Evolutionary conservation across 2,329 filamentous ascomycete species (phyloP).

Genomic region (Cladobotryum mycophilum): DNA sequence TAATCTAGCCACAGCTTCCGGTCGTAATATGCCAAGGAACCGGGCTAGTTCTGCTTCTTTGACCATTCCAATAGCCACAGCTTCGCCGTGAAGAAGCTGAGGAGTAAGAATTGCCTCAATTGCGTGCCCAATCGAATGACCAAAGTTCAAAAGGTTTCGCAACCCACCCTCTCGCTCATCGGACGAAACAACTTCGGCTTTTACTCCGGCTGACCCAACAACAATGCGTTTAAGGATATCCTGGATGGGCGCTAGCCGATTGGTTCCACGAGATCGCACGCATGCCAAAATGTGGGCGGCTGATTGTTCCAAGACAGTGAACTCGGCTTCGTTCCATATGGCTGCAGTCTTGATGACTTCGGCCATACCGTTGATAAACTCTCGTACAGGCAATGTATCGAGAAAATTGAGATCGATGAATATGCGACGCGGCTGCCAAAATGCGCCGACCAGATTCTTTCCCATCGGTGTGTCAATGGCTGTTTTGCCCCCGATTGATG

Average conservation of each 20-base stretch:
- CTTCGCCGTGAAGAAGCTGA: slow-evolving; percentile 91
- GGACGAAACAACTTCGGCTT: slow-evolving; percentile 87
- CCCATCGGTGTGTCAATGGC: slow-evolving; percentile 94
- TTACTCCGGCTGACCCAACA: slow-evolving; percentile 83
- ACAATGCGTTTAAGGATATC: slow-evolving; percentile 72
- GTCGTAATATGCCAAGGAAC: slow-evolving; percentile 76
- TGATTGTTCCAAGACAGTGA: slow-evolving; percentile 75
- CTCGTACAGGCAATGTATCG: slow-evolving; percentile 79
- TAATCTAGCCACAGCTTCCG: slow-evolving; percentile 81
- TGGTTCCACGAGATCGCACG: slow-evolving; percentile 29
- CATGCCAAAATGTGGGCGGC: slow-evolving; percentile 62
- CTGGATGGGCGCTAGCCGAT: slow-evolving; percentile 64
- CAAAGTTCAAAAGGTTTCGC: slow-evolving; percentile 92
- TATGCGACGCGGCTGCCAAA: slow-evolving; percentile 92
- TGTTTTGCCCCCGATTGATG: slow-evolving; percentile 96
- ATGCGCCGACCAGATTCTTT: slow-evolving; percentile 92
- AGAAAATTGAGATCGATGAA: slow-evolving; percentile 93
- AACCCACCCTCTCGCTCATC: slow-evolving; percentile 93
- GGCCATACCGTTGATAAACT: slow-evolving; percentile 98
- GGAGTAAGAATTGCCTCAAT: slow-evolving; percentile 93
- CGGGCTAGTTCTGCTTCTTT: slow-evolving; percentile 93
- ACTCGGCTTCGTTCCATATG: slow-evolving; percentile 88
- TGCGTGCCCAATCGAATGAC: slow-evolving; percentile 95
- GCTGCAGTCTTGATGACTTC: slow-evolving; percentile 97
- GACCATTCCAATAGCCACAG: slow-evolving; percentile 96